Base-by-base conservation (phyloP, 768 basidiomycete genomes). In the Serendipita indica region DNA sequence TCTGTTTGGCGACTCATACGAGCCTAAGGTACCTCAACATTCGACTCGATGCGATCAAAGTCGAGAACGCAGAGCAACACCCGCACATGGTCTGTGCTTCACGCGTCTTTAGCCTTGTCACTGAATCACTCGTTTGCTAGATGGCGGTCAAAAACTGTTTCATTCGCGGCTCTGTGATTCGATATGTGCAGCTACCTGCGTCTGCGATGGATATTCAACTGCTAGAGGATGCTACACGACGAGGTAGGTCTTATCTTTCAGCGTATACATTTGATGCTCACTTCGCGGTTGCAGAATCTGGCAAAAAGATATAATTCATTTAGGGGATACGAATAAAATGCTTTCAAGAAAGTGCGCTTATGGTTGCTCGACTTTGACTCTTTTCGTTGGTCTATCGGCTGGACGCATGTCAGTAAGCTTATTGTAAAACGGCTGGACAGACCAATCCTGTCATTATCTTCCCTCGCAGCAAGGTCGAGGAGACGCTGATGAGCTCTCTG, bases 121-220 rank as follows among this genome's bases (percentile, higher is more conserved):
- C 45, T 33, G 28, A 45, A 30, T 39, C 41, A 33, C 18, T 10
- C 20, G 30, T 46, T n/a, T 39, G 7, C 20, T 64, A 98, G 94
- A 92, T 97, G 83, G 92, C 94, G 0, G 92, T 99, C 39, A 94
- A 93, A 74, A 98, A 98, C 70, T 96, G 92, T 70, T 99, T 99
- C 69, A 99, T 99, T 65, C 85, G 96, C 39, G 96, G 96, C 62
- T 94, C 91, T 16, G 96, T 98, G 13, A 93, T 99, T 57, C 86
- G 96, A 64, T 99, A 99, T 66, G 96, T 98, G 18, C 89, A 94
- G 68, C 76, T 99, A 58, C 90, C 91, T 2, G 82, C 89, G 25
- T 84, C 88, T 62, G 86, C 87, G 61, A 90, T 99, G 60, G 96
- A 99, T 70, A 96, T 91, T 1, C 91, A 93, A 64, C 71, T 98